phyloP scores from a whole-genome alignment of 2,329 filamentous ascomycete species.

The Scytalidium lignicola region DNA sequence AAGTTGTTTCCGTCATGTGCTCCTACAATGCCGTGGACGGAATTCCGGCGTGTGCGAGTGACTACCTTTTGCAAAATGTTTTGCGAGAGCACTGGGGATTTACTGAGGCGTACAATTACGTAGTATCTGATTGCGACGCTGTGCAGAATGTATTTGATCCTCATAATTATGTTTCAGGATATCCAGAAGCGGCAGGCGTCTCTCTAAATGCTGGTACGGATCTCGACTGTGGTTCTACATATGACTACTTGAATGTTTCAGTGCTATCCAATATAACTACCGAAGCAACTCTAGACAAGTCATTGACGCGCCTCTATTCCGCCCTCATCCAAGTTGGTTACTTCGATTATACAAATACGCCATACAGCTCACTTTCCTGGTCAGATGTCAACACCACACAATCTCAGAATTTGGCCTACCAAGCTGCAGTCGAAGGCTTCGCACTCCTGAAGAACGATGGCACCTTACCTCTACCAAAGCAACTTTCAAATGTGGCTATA shows the following conservation, averaged over 20 bases:
- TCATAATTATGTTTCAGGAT: not conserved
- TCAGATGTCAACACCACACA: slow-evolving; percentile 21
- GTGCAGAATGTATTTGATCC: slow-evolving; percentile 25
- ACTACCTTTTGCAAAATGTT: slow-evolving; percentile 55
- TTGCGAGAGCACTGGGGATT: slow-evolving; percentile 60
- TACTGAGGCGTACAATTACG: not conserved
- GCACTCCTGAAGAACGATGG: slow-evolving; percentile 15
- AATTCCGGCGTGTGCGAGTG: slow-evolving; percentile 55
- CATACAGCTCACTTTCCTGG: slow-evolving; percentile 48
- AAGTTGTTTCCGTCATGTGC: slow-evolving; percentile 54
- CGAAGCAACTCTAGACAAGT: slow-evolving; percentile 39
- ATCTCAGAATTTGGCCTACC: slow-evolving; percentile 7
- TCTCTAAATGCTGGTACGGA: slow-evolving; percentile 1
- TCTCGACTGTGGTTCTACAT: not conserved
- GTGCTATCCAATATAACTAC: slow-evolving; percentile 33
- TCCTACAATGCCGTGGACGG: slow-evolving; percentile 61
- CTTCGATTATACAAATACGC: slow-evolving; percentile 40
- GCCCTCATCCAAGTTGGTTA: slow-evolving; percentile 51
- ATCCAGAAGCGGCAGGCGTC: not conserved
- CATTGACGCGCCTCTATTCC: slow-evolving; percentile 46
- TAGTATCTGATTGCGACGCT: slow-evolving; percentile 26
- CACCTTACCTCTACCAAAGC: slow-evolving; percentile 5
- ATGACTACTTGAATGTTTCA: not conserved
- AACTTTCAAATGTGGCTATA: slow-evolving; percentile 8
- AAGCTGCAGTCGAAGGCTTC: slow-evolving; percentile 11